These are phyloP conservation scores for Chaetomiaceae sp. DNA, from an alignment of 2,329 filamentous ascomycete species.

Conservation along the genomic window DNA sequence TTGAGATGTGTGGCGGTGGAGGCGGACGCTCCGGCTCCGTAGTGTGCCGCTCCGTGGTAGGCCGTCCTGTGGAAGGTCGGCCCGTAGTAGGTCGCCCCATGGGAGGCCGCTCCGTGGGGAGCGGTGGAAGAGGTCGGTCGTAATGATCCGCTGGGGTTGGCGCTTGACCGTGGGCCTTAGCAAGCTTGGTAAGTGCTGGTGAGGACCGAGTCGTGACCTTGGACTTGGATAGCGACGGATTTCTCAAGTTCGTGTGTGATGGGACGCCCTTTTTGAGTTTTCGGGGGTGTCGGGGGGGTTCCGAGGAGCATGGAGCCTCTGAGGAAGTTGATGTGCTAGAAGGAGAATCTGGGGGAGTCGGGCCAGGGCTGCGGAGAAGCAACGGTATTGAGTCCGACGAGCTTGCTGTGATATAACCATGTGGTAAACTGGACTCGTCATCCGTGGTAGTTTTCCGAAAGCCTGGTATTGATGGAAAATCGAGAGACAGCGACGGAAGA, in stretches of 20 bases:
- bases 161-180: constrained; percentile 21
- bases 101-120: constrained; percentile 4
- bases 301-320: neutral
- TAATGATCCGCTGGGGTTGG: neutral
- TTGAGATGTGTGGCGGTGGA: constrained; percentile 34
- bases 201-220: constrained; percentile 22
- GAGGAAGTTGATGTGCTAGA: constrained; percentile 4
- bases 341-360: constrained; percentile 13
- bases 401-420: constrained; percentile 1
- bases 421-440: neutral
- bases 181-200: constrained; percentile 19
- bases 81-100: too few relatives aligned
- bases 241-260: constrained; percentile 15
- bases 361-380: constrained; percentile 1
- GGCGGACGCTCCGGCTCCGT: neutral
- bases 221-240: constrained; percentile 17
- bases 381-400: constrained; percentile 14
- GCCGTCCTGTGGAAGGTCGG: too few relatives aligned
- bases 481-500: constrained; percentile 1
- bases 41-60: too few relatives aligned
- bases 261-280: constrained; percentile 3
- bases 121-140: constrained; percentile 14
- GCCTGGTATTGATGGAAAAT: neutral
- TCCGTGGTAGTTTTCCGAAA: neutral
- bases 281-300: neutral